phyloP scores from a whole-genome alignment of 1,139 yeast species.

The Komagataea norvegica region DNA sequence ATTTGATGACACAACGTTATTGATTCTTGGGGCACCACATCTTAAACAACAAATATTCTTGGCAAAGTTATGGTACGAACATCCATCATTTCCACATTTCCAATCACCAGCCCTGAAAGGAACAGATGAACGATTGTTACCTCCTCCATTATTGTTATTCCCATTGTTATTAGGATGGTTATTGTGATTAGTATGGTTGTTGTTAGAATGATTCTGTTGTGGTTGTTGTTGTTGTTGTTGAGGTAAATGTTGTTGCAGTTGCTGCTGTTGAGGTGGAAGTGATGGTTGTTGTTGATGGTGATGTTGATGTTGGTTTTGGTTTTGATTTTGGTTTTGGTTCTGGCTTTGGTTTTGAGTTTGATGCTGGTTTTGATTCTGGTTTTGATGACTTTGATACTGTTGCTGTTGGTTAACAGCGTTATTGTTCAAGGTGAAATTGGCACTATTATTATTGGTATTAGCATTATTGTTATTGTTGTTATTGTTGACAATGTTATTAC shows the following conservation, averaged over 20 bases:
- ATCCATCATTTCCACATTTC: slow-evolving; percentile 78
- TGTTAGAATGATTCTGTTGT: slow-evolving; percentile 14
- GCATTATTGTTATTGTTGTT: slow-evolving; percentile 4
- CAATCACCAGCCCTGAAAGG: slow-evolving; percentile 98
- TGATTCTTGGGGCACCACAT: slow-evolving; percentile 70
- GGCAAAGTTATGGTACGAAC: slow-evolving; percentile 90
- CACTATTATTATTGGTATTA: slow-evolving; percentile 4
- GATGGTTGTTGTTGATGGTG: slow-evolving; percentile 3
- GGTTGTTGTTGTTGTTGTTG: slow-evolving; percentile 9
- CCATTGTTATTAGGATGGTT: slow-evolving; percentile 16
- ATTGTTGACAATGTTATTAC: slow-evolving; percentile 8
- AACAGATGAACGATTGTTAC: slow-evolving; percentile 39
- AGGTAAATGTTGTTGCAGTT: slow-evolving; percentile 3
- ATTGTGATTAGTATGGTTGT: slow-evolving; percentile 13
- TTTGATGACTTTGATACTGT: slow-evolving; percentile 4
- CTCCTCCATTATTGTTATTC: slow-evolving; percentile 10
- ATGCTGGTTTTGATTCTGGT: slow-evolving; percentile 1
- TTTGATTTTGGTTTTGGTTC: background rate
- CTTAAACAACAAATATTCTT: slow-evolving; percentile 82
- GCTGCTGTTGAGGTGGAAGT: slow-evolving; percentile 2
- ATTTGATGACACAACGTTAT: slow-evolving; percentile 10
- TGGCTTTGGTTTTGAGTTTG: slow-evolving; percentile 3
- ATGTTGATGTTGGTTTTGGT: slow-evolving; percentile 8
- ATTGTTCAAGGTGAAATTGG: no score
- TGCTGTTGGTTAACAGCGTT: slow-evolving; percentile 9